A percentile compares a stretch with the other conserved stretches of the same genome.
Evolutionary conservation across 83 land plant genomes (phyloP).

Genomic region (Picea abies): DNA sequence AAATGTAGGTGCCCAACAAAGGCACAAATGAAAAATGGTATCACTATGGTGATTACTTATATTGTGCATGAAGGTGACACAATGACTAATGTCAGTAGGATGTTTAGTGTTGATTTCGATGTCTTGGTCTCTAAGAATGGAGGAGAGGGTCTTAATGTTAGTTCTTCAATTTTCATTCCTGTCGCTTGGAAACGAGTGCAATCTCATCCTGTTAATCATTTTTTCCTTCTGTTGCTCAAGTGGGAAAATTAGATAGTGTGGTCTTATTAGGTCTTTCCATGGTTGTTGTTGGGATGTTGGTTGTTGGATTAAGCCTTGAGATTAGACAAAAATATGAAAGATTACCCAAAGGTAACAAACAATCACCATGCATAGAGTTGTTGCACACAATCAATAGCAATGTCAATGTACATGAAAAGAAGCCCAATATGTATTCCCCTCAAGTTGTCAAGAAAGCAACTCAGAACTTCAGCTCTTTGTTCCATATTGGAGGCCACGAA

Average conservation of each 20-base stretch:
- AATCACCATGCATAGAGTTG: neutral
- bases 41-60: conserved; percentile 19
- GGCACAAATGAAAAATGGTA: conserved; percentile 17
- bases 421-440: conserved; percentile 20
- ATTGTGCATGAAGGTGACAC: conserved; percentile 11
- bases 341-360: neutral
- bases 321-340: neutral
- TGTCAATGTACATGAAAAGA: neutral
- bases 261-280: neutral
- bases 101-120: conserved; percentile 14
- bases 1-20: conserved; percentile 40
- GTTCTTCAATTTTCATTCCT: conserved; percentile 21
- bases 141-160: neutral
- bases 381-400: neutral
- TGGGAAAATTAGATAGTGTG: neutral
- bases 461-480: conserved; percentile 31
- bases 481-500: conserved; percentile 29
- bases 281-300: conserved; percentile 16
- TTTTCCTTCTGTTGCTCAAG: neutral
- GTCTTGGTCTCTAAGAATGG: neutral
- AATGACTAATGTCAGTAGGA: neutral
- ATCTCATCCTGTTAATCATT: neutral
- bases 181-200: conserved; percentile 12
- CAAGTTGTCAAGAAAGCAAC: conserved; percentile 38
- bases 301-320: neutral